These are phyloP conservation scores for Halocafeteria seosinensis DNA, from an alignment of 108 stramenopile genomes.

Conservation along the genomic window DNA sequence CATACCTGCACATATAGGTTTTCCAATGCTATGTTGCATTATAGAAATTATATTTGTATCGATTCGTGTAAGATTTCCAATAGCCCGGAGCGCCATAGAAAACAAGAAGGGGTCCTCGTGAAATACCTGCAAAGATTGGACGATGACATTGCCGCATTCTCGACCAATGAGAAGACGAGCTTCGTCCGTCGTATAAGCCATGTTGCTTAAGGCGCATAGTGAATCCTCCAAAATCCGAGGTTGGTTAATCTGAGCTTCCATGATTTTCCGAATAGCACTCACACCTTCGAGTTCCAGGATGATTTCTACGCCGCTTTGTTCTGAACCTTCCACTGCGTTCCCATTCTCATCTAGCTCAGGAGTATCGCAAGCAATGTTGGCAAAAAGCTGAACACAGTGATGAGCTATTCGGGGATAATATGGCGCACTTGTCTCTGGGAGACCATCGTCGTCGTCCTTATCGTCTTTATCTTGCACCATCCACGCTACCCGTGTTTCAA, in stretches of 20 bases:
- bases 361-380: slow-evolving; percentile 1
- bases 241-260: neutral
- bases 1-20: neutral
- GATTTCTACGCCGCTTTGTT: neutral
- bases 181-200: neutral
- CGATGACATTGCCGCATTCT: neutral
- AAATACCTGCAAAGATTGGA: neutral
- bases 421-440: neutral
- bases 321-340: neutral
- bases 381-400: neutral
- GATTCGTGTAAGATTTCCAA: neutral
- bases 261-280: neutral
- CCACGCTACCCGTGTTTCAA: too few relatives aligned
- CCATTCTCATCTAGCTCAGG: neutral
- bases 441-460: too few relatives aligned
- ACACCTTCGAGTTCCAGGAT: neutral
- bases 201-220: neutral
- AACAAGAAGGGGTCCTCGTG: neutral
- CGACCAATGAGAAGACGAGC: neutral
- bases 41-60: neutral
- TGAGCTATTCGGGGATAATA: neutral
- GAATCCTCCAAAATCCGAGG: slow-evolving; percentile 3
- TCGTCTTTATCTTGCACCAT: too few relatives aligned
- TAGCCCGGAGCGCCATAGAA: neutral
- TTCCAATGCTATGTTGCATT: neutral